These are phyloP conservation scores for Penicillium decumbens DNA, from an alignment of 2,329 filamentous ascomycete species.

Conservation along the genomic window DNA sequence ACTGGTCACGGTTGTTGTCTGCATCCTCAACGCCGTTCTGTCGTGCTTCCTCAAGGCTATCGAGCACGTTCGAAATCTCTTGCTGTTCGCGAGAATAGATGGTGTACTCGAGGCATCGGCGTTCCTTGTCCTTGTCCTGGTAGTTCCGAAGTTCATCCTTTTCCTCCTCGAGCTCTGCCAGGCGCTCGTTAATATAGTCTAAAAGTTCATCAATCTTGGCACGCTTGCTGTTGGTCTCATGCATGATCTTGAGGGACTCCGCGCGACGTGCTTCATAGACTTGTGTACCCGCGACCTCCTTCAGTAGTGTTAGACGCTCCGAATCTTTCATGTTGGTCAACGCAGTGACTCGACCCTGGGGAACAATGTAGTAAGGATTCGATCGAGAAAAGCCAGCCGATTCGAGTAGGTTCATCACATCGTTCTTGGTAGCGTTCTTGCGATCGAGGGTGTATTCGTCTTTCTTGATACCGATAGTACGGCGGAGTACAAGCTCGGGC, in stretches of 20 bases:
- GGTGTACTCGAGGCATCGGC: conserved; percentile 87
- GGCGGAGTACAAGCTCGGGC: conserved; percentile 81
- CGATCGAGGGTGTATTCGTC: conserved; percentile 97
- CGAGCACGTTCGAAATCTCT: conserved; percentile 69
- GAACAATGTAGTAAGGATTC: conserved; percentile 98
- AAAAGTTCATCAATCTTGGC: conserved; percentile 91
- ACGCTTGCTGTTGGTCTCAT: conserved; percentile 90
- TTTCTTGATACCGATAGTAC: conserved; percentile 95
- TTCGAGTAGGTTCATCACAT: conserved; percentile 92
- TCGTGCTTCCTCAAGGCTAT: conserved; percentile 75
- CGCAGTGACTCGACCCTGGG: conserved; percentile 90
- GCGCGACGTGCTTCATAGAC: conserved; percentile 89
- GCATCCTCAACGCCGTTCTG: conserved; percentile 79
- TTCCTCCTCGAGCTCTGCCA: conserved; percentile 88
- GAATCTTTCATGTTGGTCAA: conserved; percentile 98
- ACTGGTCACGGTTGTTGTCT: conserved; percentile 71
- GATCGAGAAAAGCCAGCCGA: conserved; percentile 94
- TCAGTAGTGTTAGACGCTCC: conserved; percentile 81
- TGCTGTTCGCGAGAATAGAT: conserved; percentile 87
- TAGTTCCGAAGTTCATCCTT: conserved; percentile 92
- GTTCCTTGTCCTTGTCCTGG: conserved; percentile 90
- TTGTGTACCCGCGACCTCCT: conserved; percentile 97
- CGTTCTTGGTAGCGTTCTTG: conserved; percentile 89
- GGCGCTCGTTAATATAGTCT: conserved; percentile 82
- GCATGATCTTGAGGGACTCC: conserved; percentile 94